Evolutionary conservation across 179 eudicot genomes (phyloP), one percentile per base, ranked within the genome.

Genomic region (Silene vulgaris): DNA sequence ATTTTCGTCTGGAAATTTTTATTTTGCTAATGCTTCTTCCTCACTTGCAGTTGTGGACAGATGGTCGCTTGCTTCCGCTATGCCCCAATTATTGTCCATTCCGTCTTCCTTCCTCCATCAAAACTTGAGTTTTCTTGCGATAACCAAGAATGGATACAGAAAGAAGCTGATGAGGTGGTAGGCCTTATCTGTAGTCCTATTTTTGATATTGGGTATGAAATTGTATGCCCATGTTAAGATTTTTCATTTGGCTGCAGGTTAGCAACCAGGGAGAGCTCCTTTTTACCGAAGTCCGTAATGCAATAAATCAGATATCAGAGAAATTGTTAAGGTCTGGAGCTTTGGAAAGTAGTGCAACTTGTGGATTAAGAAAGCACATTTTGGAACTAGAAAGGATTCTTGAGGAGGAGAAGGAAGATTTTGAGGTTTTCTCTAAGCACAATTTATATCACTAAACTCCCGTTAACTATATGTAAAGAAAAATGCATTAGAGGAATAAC

Each of bases 31-130:
- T 72, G 65, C 32, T 61, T 9, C 57, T 21, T 52, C 76, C 30
- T 79, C 74, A 69, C 56, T 30, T 77, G 79, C 84, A 86, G 89
- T 40, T 80, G 85, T 68, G 89, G 89, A 50, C 80, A 77, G 69
- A 86, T 86, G 89, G 86, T 86, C 63, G 89, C 87, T 70, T 86
- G 89, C 80, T 86, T 86, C 77, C 87, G 89, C 19, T 86, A 86
- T 76, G 81, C 87, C 28, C 85, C 89, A 68, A 86, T 84, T 65
- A 43, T 82, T 60, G 83, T 84, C 76, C 85, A 84, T 76, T 80
- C 84, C 29, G 81, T 86, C 62, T 74, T 19, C 57, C 87, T 86
- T 76, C 89, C 89, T 17, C 87, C 83, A 43, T 76, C 85, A 60
- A 82, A 84, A 64, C 79, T 86, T 29, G 85, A 86, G 30, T 86